Percentiles rank a stretch among this genome's conserved stretches.
phyloP scores from a whole-genome alignment of 2,329 filamentous ascomycete species.

The Teratosphaeriaceae sp. region DNA sequence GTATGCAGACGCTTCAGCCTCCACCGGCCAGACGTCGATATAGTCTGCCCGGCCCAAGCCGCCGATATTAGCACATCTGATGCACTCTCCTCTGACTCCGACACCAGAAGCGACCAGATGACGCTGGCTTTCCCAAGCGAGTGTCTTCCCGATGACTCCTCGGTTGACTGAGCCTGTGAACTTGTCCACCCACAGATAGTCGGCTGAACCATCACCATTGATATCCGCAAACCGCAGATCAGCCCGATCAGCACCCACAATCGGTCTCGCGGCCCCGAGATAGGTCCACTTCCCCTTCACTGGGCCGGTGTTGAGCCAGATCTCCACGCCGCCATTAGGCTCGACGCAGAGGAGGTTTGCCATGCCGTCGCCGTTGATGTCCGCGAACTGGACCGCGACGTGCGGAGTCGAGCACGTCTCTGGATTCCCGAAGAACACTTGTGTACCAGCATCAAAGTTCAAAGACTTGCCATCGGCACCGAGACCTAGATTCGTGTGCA shows the following conservation, averaged over 20 bases:
- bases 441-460: slow-evolving; percentile 4
- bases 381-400: slow-evolving; percentile 6
- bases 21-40: not conserved
- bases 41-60: not conserved
- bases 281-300: slow-evolving; percentile 4
- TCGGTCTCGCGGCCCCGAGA: slow-evolving; percentile 8
- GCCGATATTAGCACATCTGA: not conserved
- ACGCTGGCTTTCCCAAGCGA: not conserved
- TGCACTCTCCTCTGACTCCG: not conserved
- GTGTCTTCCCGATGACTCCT: not conserved
- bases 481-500: slow-evolving; percentile 3
- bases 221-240: slow-evolving; percentile 12
- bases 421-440: slow-evolving; percentile 5
- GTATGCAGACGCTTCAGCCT: not conserved
- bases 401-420: too few relatives aligned
- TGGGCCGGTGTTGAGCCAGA: slow-evolving; percentile 9
- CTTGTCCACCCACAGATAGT: slow-evolving; percentile 10
- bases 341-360: slow-evolving; percentile 8
- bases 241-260: slow-evolving; percentile 8
- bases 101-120: not conserved
- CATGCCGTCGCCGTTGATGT: slow-evolving; percentile 8
- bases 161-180: slow-evolving; percentile 6
- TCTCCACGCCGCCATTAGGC: slow-evolving; percentile 4
- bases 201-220: slow-evolving; percentile 10
- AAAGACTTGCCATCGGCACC: not conserved